Evolutionary conservation across 2,329 filamentous ascomycete species (phyloP), one percentile per base, ranked within the genome.

Genomic region (Talaromyces pinophilus): DNA sequence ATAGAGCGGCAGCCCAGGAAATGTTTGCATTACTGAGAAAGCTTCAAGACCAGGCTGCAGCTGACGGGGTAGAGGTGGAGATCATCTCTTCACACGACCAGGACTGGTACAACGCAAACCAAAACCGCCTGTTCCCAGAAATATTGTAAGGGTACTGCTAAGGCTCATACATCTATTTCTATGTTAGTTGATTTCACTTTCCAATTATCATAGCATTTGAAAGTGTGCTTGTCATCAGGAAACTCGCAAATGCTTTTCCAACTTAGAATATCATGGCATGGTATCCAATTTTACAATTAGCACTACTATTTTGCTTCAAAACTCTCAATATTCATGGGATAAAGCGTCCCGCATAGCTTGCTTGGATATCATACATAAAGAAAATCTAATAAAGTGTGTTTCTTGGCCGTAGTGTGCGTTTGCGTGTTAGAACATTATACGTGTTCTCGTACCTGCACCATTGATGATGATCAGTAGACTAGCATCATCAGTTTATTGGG

Each of bases 1-100:
- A 78, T 15, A 70, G 68, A n/a, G 84, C 84, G 10, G 76, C 72
- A 67, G 70, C 40, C 11, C 40, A 42, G 40, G 5, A 42, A 11
- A 42, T 42, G 40, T 42, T 42, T 42, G 40, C 40, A 42, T 42
- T 42, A 3, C 40, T 42, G 40, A 42, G 40, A 17, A 42, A 42
- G 15, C 40, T 42, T 42, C 40, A 42, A 42, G 15, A 42, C 40
- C 40, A 42, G 40, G 40, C 40, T 7, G 17, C 40, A 17, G 40
- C 15, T 42, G 40, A 42, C 11, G 40, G 40, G 40, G 40, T 42
- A 11, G 40, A 42, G 40, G 40, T 42, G 40, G 40, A 42, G 15
- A 42, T 42, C 17, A 42, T 42, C 40, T 17, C 40, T 42, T 42
- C 40, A 42, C 40, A 42, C 15, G 40, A 42, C 11, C 40, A 42